Evolutionary conservation across 805 yeast genomes (phyloP), one percentile per base, ranked within the genome.

Genomic region (Pichia thaimueangensis): DNA sequence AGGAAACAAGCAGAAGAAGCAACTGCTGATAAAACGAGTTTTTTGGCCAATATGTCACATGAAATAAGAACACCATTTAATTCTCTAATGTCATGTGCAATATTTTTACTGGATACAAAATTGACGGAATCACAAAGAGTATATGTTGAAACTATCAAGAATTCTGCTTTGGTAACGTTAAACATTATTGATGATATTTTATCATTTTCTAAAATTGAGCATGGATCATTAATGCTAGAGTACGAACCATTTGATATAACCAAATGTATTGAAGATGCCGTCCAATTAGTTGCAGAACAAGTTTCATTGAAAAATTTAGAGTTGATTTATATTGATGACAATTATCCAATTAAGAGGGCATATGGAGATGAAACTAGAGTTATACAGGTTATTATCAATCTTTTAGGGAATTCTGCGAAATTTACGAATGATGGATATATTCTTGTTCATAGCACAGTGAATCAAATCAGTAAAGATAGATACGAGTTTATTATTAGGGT

Each of bases 21-120:
- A 4, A 72, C 76, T 1, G 72, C 73, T 5, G 76, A 71, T 51
- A 74, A 73, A 56, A 74, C 78, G 4, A 71, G 74, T 40, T 74
- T 74, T 52, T 53, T 74, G 44, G 71, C 70, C 7, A 74, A 74
- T 47, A 74, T 74, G 80, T 73, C 78, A 2, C 80, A 74, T 50
- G 80, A 74, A 48, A 73, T 74, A 37, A 58, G 80, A 38, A 74
- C 80, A 2, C 80, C 80, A 1, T 74, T 74, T 57, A 74, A 75
- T 50, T 71, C 75, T 2, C 60, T 71, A 25, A 58, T 72, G 43
- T 70, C 74, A 15, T 71, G 74, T 53, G 65, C 74, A 3, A 67
- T 73, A 3, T 69, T 74, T 47, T 59, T 74, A 42, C 56, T 74
- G 40, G 78, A 73, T 45, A 74, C 80, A 0, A 64, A 62, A 4